Evolutionary conservation across 1,284 basidiomycete species (phyloP).

Genomic region (Ustilago shanxiensis): DNA sequence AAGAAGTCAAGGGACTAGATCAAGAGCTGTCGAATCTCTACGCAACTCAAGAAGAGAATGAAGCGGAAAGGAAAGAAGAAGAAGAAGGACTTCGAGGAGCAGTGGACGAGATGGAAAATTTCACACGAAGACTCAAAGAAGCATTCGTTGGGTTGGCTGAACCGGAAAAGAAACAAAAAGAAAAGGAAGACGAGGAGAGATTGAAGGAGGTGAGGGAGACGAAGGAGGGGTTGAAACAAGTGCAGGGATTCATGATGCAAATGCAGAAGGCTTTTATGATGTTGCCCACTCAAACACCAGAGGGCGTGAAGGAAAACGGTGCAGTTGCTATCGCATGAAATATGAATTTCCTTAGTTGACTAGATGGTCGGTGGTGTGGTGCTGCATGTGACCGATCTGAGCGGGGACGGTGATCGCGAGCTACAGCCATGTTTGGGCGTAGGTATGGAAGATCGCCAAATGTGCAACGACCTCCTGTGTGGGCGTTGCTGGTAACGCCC

Average conservation of each 20-base stretch:
- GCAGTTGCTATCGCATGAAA: background rate
- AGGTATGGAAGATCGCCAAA: background rate
- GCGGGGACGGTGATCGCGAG: too few species aligned
- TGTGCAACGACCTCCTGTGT: background rate
- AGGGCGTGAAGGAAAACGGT: background rate
- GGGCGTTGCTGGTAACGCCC: background rate
- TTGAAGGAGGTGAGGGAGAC: conserved; percentile 3
- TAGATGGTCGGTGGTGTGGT: background rate
- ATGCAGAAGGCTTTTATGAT: conserved; percentile 9
- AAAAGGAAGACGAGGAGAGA: conserved; percentile 1
- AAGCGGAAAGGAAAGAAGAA: too few species aligned
- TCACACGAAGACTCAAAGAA: conserved; percentile 4
- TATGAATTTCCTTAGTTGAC: background rate
- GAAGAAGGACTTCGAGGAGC: conserved; percentile 2
- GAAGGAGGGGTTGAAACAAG: conserved; percentile 5
- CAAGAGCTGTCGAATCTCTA: background rate
- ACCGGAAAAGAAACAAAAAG: conserved; percentile 10
- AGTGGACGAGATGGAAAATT: background rate
- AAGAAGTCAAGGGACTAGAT: background rate
- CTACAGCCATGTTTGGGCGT: too few species aligned
- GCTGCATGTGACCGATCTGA: background rate
- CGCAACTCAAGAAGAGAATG: background rate
- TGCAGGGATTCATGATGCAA: conserved; percentile 10
- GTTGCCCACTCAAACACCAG: background rate
- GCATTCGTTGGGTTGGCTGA: conserved; percentile 9